Base-by-base conservation (phyloP, 139 green algal genomes). In the Asterochloris sp. region DNA sequence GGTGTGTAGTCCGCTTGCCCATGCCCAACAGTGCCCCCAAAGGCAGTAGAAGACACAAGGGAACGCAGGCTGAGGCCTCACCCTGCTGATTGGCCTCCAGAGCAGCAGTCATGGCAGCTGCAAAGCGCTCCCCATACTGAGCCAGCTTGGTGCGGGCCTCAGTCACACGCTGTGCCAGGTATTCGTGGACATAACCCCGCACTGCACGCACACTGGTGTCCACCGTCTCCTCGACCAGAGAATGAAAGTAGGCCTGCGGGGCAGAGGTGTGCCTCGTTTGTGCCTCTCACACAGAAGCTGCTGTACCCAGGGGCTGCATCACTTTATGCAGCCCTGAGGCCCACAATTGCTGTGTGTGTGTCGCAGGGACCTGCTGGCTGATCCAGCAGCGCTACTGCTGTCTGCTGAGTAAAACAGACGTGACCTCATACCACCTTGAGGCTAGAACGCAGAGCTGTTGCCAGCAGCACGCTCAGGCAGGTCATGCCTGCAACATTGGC, bases 221-320 rank as follows among this genome's bases (percentile, higher is more conserved):
- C n/a, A 87, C 66, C 10, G 67, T 84, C 13, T 62, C 27, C 17
- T 84, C 75, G 15, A 87, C 80, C 67, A 83, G 21, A 1, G 60
- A 29, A 8, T 78, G 82, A 79, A 84, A 87, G 74, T 87, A 82
- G 14, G 82, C 74, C 84, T 87, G 80, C 79, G 82, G 16, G 19
- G 17, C 74, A 78, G 16, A n/a, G 17, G 2, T n/a, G 28, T 21
- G 66, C 19, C 19, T 71, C 19, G 21, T 23, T 71, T 54, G 38
- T 54, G 38, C 38, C 38, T 54, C 38, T 54, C 38, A 54, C 38
- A 54, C 2, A 54, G 38, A 54, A 54, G 66, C 17, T 23, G 17
- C 66, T 6, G 66, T 23, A 23, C 6, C 8, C 6, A 71, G 66
- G 66, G 17, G 66, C 66, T 26, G 17, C 66, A 71, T 71, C 19